Base-by-base conservation (phyloP, 2,329 filamentous ascomycete species). In the Metarhizium rileyi region DNA sequence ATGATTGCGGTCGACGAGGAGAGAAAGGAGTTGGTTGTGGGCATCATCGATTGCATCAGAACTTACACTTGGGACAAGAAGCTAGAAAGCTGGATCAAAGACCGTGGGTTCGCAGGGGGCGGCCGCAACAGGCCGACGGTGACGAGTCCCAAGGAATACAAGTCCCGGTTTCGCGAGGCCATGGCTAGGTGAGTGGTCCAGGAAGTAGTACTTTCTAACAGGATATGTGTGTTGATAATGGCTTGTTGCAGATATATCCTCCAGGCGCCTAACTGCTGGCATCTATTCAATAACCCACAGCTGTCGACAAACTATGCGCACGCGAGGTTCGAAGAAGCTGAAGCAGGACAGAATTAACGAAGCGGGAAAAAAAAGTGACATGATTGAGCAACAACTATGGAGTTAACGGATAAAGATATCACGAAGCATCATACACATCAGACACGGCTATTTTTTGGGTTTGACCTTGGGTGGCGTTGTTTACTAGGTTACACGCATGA, bases 21-120 rank as follows among this genome's bases (percentile, higher is more conserved):
- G 35, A 80, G 83, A 55, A 90, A 91, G 60, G 91, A 98, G 68
- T 80, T 98, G 14, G 89, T 97, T 14, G 90, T 98, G 2, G 93
- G 93, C 4, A 97, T 98, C 61, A 97, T 98, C 56, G 91, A 98
- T 66, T 97, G 93, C 65, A 97, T 98, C 57, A 83, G 93, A 49
- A 98, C 93, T 0, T 98, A 97, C 64, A 98, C 93, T 0, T 98
- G 93, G 90, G 93, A 98, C 72, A 98, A 98, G 76, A 96, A 96
- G 65, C 79, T 98, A n/a, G 93, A 98, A 71, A 93, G 86, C 49
- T 98, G 93, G 93, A 96, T 98, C 77, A 98, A 98, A 68, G 90
- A 97, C 63, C 86, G 91, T 36, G 93, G 87, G 1, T 89, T 90
- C 60, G 86, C 80, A 0, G 82, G 83, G 5, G 82, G 84, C 51